Base-by-base conservation (phyloP, 139 green algal species). In the Chlamydomonas sphaeroides region DNA sequence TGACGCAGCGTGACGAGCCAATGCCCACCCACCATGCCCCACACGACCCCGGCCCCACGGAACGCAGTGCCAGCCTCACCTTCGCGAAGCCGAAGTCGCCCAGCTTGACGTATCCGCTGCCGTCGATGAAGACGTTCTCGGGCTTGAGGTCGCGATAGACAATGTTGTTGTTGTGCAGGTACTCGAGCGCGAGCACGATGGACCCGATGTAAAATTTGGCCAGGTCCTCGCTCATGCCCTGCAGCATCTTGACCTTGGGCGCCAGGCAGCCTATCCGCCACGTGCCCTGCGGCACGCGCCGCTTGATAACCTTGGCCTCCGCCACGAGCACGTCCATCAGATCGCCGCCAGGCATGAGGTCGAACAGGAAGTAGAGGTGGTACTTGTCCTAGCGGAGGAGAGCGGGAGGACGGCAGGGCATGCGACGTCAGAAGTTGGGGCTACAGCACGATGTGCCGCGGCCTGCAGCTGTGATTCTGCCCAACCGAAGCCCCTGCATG, bases 41-140 rank as follows among this genome's bases (percentile, higher is more conserved):
- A 30, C 72, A n/a, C 45, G 14, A 53, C 45, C 45, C 45, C 45
- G 45, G 11, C 14, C 45, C 45, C 45, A 53, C 45, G n/a, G n/a
- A n/a, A n/a, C n/a, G n/a, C n/a, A n/a, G n/a, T n/a, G n/a, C n/a
- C n/a, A n/a, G n/a, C n/a, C n/a, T 11, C 30, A 72, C 89, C 90
- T 98, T 98, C 41, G 96, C 96, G 87, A 99, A 99, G 21, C 97
- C 97, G 93, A 99, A 99, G 81, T 99, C 97, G 25, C 94, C 97
- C 21, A 99, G 91, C 90, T 98, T 98, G 78, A 95, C 90, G 84
- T 95, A 98, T 28, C 84, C 88, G 57, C 88, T 67, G 39, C 35
- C n/a, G 68, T 98, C 96, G 36, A 99, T 95, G 87, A 99, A 97
- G 3, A 99, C 93, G 83, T 99, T 99, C 84, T 99, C 97, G 0